Evolutionary conservation across 2,329 filamentous ascomycete species (phyloP), one percentile per base, ranked within the genome.

Genomic region (Chalara sp.): DNA sequence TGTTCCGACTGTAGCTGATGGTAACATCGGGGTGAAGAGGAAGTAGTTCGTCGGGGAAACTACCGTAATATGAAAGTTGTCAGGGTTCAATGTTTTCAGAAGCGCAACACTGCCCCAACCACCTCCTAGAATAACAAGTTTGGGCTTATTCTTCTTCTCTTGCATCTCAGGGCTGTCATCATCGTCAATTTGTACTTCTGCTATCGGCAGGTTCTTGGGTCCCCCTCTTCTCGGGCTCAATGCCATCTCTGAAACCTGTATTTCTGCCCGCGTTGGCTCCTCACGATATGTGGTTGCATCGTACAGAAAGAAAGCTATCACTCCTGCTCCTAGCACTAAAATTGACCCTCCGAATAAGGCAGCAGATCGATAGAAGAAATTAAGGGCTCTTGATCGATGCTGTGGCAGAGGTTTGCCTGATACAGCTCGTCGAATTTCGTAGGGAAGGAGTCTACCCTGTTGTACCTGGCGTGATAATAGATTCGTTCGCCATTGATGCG

Each of bases 1-100:
- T 0, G 93, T 99, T 10, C 95, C 95, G 5, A 99, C 93, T 0
- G 95, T 99, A 6, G 93, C 95, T 33, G 90, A 96, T 1, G 93
- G 93, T 42, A 99, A 76, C 91, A 99, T 97, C 1, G 93, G 93
- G 2, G 93, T 99, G 69, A 99, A 99, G 32, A 99, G 73, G 71
- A 99, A 99, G 72, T 97, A 96, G 63, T 97, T 97, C 35, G 87
- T 87, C 0, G 93, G 92, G 10, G 90, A 95, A 42, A 99, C 86
- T 39, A 99, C 86, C 5, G 92, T 97, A 59, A 99, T 85, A 68
- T 99, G 91, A 66, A 96, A 99, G 61, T 96, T 89, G 10, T 91
- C 89, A 0, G 90, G 85, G 55, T 92, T 87, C 56, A 99, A 71
- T 55, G 89, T 86, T 72, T 99, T 99, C 59, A 99, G 72, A 53